phyloP scores from a whole-genome alignment of 2,329 filamentous ascomycete species.

The Alternaria triticimaculans region DNA sequence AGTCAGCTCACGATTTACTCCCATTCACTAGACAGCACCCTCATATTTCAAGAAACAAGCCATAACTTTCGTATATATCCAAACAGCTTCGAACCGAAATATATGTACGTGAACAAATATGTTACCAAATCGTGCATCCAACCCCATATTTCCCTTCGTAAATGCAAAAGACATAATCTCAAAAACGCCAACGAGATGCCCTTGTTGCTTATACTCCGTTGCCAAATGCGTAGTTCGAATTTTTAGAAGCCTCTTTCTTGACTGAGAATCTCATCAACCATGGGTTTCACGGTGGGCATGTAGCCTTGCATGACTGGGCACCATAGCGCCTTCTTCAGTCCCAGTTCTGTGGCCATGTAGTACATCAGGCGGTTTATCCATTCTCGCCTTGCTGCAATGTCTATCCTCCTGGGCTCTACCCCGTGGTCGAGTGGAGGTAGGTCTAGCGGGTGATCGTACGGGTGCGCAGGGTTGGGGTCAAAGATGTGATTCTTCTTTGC shows the following conservation, averaged over 20 bases:
- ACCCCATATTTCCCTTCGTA: background rate
- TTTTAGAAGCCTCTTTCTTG: background rate
- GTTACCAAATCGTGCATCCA: background rate
- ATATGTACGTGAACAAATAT: background rate
- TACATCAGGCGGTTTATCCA: constrained; percentile 38
- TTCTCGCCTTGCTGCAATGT: constrained; percentile 28
- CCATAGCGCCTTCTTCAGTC: constrained; percentile 38
- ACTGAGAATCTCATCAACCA: constrained; percentile 21
- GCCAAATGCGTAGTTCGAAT: background rate
- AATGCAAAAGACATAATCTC: background rate
- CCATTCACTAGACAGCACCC: background rate
- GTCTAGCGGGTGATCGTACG: constrained; percentile 21
- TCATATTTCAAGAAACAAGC: background rate
- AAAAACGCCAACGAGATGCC: constrained; percentile 5
- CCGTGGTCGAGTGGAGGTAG: constrained; percentile 13
- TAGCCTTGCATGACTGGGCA: constrained; percentile 30
- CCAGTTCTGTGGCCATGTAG: constrained; percentile 31
- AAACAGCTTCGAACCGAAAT: background rate
- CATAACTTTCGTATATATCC: background rate
- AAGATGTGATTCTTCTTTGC: constrained; percentile 24
- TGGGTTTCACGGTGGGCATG: constrained; percentile 19
- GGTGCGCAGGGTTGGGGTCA: constrained; percentile 26
- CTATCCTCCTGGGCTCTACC: constrained; percentile 21
- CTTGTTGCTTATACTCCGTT: background rate
- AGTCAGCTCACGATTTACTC: background rate